These are phyloP conservation scores for Limnanthes douglasii DNA, from an alignment of 345 rosid genomes.

Conservation along the genomic window DNA sequence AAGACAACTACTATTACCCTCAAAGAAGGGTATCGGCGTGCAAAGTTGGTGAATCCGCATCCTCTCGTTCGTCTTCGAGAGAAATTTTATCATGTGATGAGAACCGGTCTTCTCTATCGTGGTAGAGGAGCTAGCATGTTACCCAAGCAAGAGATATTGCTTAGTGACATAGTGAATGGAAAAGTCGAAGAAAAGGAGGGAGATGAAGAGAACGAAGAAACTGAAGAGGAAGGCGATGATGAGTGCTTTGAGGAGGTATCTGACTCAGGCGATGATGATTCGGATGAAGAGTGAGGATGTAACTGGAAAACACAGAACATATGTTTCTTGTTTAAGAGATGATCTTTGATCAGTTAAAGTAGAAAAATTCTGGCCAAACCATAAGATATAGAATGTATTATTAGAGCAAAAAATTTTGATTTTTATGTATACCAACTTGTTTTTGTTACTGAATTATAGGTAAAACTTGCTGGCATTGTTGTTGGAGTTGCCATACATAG, in stretches of 20 bases:
- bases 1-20: constrained; percentile 83
- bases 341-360: neutral
- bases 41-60: constrained; percentile 70
- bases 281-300: constrained; percentile 14
- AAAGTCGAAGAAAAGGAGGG: constrained; percentile 25
- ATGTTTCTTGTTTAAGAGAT: neutral
- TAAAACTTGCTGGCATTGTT: no score
- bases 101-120: constrained; percentile 73
- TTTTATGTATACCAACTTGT: no score
- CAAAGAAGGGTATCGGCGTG: constrained; percentile 73
- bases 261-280: constrained; percentile 28
- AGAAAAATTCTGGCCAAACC: neutral
- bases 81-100: constrained; percentile 80
- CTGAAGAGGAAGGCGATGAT: constrained; percentile 22
- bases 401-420: neutral
- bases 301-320: neutral
- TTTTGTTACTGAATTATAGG: no score
- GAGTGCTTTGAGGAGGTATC: constrained; percentile 25
- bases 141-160: constrained; percentile 26
- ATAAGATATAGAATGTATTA: neutral
- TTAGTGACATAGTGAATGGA: constrained; percentile 20
- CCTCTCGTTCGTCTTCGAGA: constrained; percentile 57
- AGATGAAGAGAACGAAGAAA: constrained; percentile 50
- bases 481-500: no score
- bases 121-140: constrained; percentile 46